These are phyloP conservation scores for Echinosophora koreensis DNA, from an alignment of 306 rosid species.

Conservation along the genomic window DNA sequence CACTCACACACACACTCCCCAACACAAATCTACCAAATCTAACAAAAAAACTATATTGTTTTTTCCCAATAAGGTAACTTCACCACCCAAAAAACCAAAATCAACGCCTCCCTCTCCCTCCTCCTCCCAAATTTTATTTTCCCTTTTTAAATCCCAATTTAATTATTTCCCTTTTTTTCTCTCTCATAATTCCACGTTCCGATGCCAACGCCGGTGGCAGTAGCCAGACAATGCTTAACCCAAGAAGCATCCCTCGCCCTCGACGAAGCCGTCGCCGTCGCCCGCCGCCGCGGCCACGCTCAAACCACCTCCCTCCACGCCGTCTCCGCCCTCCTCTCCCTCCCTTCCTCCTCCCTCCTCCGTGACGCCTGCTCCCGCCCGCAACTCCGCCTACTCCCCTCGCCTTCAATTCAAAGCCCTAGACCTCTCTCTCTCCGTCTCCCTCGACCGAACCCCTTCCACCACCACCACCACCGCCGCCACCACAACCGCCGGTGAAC, in stretches of 20 bases:
- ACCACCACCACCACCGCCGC: constrained; percentile 59
- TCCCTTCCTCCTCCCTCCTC: constrained; percentile 72
- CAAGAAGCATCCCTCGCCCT: constrained; percentile 81
- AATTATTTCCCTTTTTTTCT: neutral
- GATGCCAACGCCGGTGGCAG: constrained; percentile 90
- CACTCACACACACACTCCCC: neutral
- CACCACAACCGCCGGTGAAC: constrained; percentile 72
- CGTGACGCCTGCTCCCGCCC: constrained; percentile 90
- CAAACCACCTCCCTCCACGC: constrained; percentile 97
- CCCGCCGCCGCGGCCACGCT: constrained; percentile 88
- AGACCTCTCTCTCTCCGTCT: constrained; percentile 85
- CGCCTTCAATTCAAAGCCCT: constrained; percentile 93
- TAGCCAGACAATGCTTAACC: constrained; percentile 92
- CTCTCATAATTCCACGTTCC: too few relatives aligned
- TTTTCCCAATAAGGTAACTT: neutral
- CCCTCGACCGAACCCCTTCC: constrained; percentile 83
- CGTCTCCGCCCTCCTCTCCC: constrained; percentile 77
- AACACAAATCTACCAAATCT: neutral
- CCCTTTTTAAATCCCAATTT: neutral
- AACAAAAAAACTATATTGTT: neutral
- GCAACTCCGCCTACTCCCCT: constrained; percentile 81
- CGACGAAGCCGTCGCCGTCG: constrained; percentile 91
- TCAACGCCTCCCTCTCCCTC: neutral
- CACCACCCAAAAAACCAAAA: neutral
- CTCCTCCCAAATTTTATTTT: too few relatives aligned